Base-by-base conservation (phyloP, 1,284 basidiomycete genomes). In the Ganoderma multipileum region DNA sequence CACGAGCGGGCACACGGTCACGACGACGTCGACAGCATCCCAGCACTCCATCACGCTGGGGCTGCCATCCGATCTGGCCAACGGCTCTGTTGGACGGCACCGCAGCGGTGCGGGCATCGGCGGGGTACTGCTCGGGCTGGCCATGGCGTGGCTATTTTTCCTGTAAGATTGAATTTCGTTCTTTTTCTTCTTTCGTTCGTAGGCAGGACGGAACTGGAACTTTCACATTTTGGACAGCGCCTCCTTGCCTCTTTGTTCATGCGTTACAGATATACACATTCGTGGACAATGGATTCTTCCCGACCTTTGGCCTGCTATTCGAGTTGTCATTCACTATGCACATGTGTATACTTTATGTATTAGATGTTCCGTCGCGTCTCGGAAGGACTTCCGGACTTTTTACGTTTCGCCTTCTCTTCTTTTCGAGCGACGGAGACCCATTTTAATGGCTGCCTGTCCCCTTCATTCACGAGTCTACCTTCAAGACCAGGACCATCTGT, bases 11-110 rank as follows among this genome's bases (percentile, higher is more conserved):
- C 71, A 71, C 64, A 81, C 78, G 47, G 68, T 75, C 8, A 81
- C 79, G 52, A 76, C 73, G 30, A 72, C 76, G 18, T 80, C 79
- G 28, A 78, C 76, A 3, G 76, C 76, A 14, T 66, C 76, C 14
- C 71, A 74, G 52, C 67, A 74, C 26, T 79, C 77, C 41, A 64
- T 81, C 50, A 77, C 77, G n/a, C 79, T 83, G 28, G 82, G 82
- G 23, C 68, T 72, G 55, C 81, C 81, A 11, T 81, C 81, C 20
- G 79, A 73, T 72, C 72, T 58, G 38, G 38, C 50, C 33, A 73
- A 38, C 63, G 65, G 65, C 39, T 26, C 47, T 50, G 23, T 3
- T 9, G 38, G 23, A 2, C 36, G 20, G 4, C n/a, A 18, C 36
- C 4, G 18, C 7, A n/a, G 11, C 28, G n/a, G 61, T 23, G 54